Evolutionary conservation across 2,329 filamentous ascomycete species (phyloP), one percentile per base, ranked within the genome.

Genomic region (Colletotrichum melonis): DNA sequence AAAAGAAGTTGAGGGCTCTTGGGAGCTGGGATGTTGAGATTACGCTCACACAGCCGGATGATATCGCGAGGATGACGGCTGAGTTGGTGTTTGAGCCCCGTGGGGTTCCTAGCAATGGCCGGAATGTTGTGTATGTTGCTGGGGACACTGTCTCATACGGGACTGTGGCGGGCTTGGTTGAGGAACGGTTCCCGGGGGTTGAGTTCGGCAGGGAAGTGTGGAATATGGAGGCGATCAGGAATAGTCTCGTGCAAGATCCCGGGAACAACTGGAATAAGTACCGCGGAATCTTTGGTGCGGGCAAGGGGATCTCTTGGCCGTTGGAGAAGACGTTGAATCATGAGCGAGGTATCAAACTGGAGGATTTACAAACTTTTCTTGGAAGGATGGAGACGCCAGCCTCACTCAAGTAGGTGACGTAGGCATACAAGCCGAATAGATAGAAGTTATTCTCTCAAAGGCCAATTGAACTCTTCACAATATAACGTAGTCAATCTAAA

Each of bases 131-230:
- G 1, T 92, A 86, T 78, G 85, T 88, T 3, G 90, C 88, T 0
- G 91, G 92, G 0, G 90, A 93, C 73, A 93, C 91, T 0, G 76
- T 93, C 3, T 87, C 84, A 16, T 93, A 93, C 81, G 79, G 73
- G 1, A 75, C 84, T 55, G 75, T 93, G 57, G 90, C 88, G 3
- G 86, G 88, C 24, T 75, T 89, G 6, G 78, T 93, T 5, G 88
- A 88, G 65, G 77, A 77, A 19, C 82, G 85, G 4, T 82, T 82
- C 9, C 22, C 60, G 1, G 81, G 82, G 0, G 82, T 75, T 32
- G 58, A 78, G 57, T 86, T 92, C 24, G 77, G 79, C 69, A 84
- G 86, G 56, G 87, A 89, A 78, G 78, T 87, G 26, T 90, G 89
- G 87, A 84, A 82, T 52, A 70, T 86, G 26, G 80, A 83, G 1